These are phyloP conservation scores for Zymoseptoria passerinii DNA, from an alignment of 2,329 filamentous ascomycete species.

Conservation along the genomic window DNA sequence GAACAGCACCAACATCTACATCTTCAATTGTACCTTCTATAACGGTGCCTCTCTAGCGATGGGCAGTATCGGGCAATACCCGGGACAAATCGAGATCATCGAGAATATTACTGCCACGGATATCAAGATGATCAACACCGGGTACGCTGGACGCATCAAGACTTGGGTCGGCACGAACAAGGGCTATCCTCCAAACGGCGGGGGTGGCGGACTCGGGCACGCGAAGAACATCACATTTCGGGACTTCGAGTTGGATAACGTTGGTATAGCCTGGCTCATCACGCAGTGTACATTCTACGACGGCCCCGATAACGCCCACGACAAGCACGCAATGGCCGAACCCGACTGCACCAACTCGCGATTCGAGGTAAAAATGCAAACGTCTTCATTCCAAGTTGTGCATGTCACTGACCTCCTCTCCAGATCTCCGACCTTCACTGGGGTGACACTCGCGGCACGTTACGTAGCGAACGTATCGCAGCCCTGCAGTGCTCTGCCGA, in stretches of 20 bases:
- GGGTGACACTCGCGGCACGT: slow-evolving; percentile 25
- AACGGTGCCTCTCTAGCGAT: slow-evolving; percentile 48
- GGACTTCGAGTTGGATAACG: slow-evolving; percentile 24
- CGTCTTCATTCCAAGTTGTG: background rate
- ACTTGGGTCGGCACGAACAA: slow-evolving; percentile 45
- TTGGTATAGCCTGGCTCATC: slow-evolving; percentile 18
- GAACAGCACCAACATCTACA: slow-evolving; percentile 48
- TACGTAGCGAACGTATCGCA: slow-evolving; percentile 10
- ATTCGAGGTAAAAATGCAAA: background rate
- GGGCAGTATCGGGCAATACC: slow-evolving; percentile 52
- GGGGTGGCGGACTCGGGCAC: slow-evolving; percentile 47
- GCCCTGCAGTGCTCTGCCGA: slow-evolving; percentile 24
- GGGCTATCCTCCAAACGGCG: slow-evolving; percentile 49
- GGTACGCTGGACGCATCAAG: slow-evolving; percentile 36
- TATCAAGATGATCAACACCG: slow-evolving; percentile 31
- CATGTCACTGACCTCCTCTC: slow-evolving; percentile 20
- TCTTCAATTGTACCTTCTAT: slow-evolving; percentile 44
- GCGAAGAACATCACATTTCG: slow-evolving; percentile 31
- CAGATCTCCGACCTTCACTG: slow-evolving; percentile 31
- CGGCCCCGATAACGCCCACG: slow-evolving; percentile 21
- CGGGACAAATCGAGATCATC: slow-evolving; percentile 41
- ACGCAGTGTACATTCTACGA: slow-evolving; percentile 26
- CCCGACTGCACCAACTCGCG: background rate
- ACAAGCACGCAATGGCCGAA: slow-evolving; percentile 31
- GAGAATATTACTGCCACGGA: slow-evolving; percentile 43